Percentiles rank a stretch among this genome's conserved stretches.
Evolutionary conservation across 257 asterid genomes (phyloP).

Genomic region (Capsicum rhomboideum): DNA sequence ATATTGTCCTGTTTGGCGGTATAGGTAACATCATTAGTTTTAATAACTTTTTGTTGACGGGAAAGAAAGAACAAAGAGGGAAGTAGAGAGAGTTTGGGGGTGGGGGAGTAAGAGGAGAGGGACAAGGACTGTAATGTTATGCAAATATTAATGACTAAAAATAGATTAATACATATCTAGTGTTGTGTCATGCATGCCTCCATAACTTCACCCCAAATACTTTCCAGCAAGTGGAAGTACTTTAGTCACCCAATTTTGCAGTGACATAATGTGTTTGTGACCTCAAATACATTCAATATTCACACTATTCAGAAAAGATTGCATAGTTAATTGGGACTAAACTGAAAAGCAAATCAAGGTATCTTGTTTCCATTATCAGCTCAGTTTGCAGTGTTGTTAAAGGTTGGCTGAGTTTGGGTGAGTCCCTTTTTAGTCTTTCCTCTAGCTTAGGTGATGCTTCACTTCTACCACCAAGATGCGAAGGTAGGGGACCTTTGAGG

Average conservation of each 20-base stretch:
- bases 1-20: not conserved
- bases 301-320: not conserved
- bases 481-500: too few relatives aligned
- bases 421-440: not conserved
- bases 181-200: not conserved
- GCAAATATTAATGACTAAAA: not conserved
- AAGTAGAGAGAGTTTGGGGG: not conserved
- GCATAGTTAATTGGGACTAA: not conserved
- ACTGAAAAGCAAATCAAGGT: not conserved
- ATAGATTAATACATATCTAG: not conserved
- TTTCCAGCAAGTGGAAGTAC: not conserved
- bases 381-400: not conserved
- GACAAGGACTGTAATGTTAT: not conserved
- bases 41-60: not conserved
- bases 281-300: not conserved
- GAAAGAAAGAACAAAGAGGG: not conserved
- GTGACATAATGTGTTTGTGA: not conserved
- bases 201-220: not conserved
- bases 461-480: not conserved
- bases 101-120: not conserved
- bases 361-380: not conserved
- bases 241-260: not conserved
- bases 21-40: not conserved
- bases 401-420: not conserved
- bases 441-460: not conserved